Base-by-base conservation (phyloP, 2,329 filamentous ascomycete species). In the Daldinia sp. region DNA sequence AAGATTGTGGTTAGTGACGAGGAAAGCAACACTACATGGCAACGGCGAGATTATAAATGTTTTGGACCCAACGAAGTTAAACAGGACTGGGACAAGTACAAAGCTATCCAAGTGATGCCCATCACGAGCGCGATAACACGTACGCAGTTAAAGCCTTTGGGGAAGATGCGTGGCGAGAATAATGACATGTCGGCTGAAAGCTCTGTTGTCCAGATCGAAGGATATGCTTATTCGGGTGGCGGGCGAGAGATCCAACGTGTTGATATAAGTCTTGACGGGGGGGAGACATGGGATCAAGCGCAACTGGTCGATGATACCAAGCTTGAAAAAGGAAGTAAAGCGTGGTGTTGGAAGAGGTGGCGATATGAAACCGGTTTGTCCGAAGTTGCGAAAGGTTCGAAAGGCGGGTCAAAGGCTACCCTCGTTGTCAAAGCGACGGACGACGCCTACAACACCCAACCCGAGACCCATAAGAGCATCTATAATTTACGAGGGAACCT, bases 201-300 rank as follows among this genome's bases (percentile, higher is more conserved):
- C 5, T 64, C 63, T 1, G 53, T 70, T 6, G 70, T 75, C 6
- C 70, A 74, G 60, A 72, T 90, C 3, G 80, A 82, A 51, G 89
- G 89, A 0, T 91, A 90, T 72, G 89, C 89, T 1, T 90, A 88
- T 71, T 88, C 87, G 0, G 89, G 89, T 25, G 89, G 88, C 43
- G 89, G 89, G 1, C 82, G 86, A 29, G 81, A 82, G 71, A 87
- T 90, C 64, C 81, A 88, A 45, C 84, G 88, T n/a, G 88, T 91
- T 2, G 89, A 91, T 67, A 78, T 90, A 29, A 87, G 84, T 60
- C 77, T 87, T 27, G 88, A 91, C 70, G 85, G 84, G 21, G 88
- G 88, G 35, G 79, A 78, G 57, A 85, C 82, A 1, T 91, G 88
- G 88, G 82, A 85, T 55, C 87, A 90, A 70, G 89, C 88, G 6